A percentile compares a stretch with the other conserved stretches of the same genome.
phyloP scores from a whole-genome alignment of 2,329 filamentous ascomycete genomes.

The Curvularia lunata region DNA sequence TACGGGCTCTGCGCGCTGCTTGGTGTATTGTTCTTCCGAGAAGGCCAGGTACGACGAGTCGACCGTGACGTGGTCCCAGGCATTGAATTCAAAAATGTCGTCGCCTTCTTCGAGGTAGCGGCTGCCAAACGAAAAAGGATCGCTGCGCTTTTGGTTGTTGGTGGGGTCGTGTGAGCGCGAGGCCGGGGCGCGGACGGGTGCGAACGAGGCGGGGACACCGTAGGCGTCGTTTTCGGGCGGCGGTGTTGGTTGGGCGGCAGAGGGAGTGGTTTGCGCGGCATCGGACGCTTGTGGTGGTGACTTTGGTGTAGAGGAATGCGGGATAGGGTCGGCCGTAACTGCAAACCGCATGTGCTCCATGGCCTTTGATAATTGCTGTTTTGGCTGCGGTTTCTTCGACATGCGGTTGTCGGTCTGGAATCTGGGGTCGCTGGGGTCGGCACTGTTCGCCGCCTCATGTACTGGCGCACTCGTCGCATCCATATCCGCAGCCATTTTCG shows the following conservation, averaged over 20 bases:
- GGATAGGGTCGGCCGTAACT: conserved; percentile 52
- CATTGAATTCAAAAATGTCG: conserved; percentile 96
- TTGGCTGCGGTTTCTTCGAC: conserved; percentile 41
- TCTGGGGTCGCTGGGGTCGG: conserved; percentile 20
- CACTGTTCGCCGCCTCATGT: conserved; percentile 13
- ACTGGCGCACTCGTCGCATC: conserved; percentile 13
- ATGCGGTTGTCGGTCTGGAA: conserved; percentile 44
- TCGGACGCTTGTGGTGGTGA: conserved; percentile 16
- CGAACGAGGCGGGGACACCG: conserved; percentile 56
- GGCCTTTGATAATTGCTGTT: conserved; percentile 57
- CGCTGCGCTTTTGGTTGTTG: conserved; percentile 82
- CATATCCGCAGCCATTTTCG: conserved; percentile 26
- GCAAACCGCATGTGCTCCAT: conserved; percentile 61
- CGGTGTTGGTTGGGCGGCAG: not conserved
- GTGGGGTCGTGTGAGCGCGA: conserved; percentile 73
- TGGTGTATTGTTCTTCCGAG: conserved; percentile 80
- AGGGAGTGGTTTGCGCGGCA: not conserved
- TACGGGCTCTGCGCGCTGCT: conserved; percentile 85
- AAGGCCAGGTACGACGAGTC: conserved; percentile 88
- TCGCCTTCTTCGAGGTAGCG: conserved; percentile 83
- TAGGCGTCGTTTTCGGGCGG: conserved; percentile 53
- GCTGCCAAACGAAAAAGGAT: conserved; percentile 95
- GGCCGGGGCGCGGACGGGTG: conserved; percentile 54
- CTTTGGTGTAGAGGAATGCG: conserved; percentile 25
- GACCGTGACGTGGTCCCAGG: conserved; percentile 97